These are phyloP conservation scores for Rutstroemia sp. DNA, from an alignment of 2,329 filamentous ascomycete genomes.

Conservation along the genomic window DNA sequence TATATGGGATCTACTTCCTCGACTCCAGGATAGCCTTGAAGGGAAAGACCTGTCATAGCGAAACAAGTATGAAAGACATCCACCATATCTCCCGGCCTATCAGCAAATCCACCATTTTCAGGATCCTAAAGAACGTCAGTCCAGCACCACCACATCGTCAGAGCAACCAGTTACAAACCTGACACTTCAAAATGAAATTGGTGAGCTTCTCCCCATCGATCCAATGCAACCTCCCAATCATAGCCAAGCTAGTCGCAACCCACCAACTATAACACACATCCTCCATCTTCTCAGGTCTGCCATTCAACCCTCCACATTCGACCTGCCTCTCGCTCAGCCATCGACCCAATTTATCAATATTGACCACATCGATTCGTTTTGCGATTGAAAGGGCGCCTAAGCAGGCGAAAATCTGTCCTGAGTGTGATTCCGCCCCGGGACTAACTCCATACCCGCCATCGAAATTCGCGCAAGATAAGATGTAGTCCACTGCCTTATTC, in stretches of 20 bases:
- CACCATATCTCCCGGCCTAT: constrained; percentile 88
- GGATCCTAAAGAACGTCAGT: constrained; percentile 67
- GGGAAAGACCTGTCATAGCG: constrained; percentile 77
- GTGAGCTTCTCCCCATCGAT: constrained; percentile 77
- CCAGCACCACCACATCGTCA: constrained; percentile 59
- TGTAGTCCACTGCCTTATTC: constrained; percentile 68
- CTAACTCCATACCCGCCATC: constrained; percentile 89
- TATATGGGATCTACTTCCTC: constrained; percentile 83
- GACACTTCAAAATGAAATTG: constrained; percentile 77
- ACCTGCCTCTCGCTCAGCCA: constrained; percentile 95
- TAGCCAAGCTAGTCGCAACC: constrained; percentile 86
- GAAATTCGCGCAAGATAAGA: constrained; percentile 81
- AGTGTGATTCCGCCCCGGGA: constrained; percentile 88
- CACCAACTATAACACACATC: constrained; percentile 99
- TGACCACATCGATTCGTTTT: constrained; percentile 70
- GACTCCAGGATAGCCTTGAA: constrained; percentile 70
- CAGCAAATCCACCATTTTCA: constrained; percentile 77
- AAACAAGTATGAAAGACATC: constrained; percentile 97
- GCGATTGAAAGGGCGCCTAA: constrained; percentile 81
- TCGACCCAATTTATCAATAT: constrained; percentile 71
- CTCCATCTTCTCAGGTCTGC: constrained; percentile 87
- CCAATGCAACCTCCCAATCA: constrained; percentile 85
- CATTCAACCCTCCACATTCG: constrained; percentile 81
- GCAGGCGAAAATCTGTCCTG: constrained; percentile 94
- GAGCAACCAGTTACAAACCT: constrained; percentile 38